Evolutionary conservation across 805 yeast species (phyloP).

Genomic region (Pichia manshurica): DNA sequence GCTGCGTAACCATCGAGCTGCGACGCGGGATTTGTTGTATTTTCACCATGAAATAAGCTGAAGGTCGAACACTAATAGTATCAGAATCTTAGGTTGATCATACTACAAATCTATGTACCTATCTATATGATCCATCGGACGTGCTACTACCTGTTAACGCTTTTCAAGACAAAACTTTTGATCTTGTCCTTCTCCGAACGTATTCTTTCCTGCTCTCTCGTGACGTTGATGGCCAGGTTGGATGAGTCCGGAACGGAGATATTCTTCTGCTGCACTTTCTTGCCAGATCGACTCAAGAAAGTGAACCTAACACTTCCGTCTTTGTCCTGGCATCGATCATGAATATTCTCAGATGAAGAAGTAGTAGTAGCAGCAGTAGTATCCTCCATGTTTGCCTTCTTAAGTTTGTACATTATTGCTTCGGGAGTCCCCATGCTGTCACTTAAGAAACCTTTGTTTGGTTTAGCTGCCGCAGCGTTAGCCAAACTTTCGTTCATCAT

Average conservation of each 20-base stretch:
- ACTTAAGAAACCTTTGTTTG: slow-evolving; percentile 1
- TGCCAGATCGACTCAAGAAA: slow-evolving; percentile 50
- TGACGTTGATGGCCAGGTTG: slow-evolving; percentile 46
- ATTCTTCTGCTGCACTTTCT: slow-evolving; percentile 38
- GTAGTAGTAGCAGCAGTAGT: neutral
- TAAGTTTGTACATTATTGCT: slow-evolving; percentile 23
- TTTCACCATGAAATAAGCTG: slow-evolving; percentile 2
- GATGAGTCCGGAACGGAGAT: slow-evolving; percentile 49
- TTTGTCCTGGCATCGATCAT: neutral
- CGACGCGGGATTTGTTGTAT: slow-evolving; percentile 1
- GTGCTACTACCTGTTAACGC: slow-evolving; percentile 19
- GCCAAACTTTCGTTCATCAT: slow-evolving; percentile 22
- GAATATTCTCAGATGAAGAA: neutral
- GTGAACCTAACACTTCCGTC: slow-evolving; percentile 33
- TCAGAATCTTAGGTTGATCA: no score
- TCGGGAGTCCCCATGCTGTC: slow-evolving; percentile 31
- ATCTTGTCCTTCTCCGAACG: slow-evolving; percentile 10
- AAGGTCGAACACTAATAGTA: no score
- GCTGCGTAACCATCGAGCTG: slow-evolving; percentile 10
- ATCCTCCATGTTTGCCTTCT: slow-evolving; percentile 7
- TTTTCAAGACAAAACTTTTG: slow-evolving; percentile 46
- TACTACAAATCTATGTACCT: neutral
- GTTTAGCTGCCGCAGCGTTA: slow-evolving; percentile 30
- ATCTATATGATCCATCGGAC: neutral
- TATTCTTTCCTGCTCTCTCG: slow-evolving; percentile 50